Evolutionary conservation across 352 stramenopile genomes (phyloP), one percentile per base, ranked within the genome.

Genomic region (Globisporangium polare): DNA sequence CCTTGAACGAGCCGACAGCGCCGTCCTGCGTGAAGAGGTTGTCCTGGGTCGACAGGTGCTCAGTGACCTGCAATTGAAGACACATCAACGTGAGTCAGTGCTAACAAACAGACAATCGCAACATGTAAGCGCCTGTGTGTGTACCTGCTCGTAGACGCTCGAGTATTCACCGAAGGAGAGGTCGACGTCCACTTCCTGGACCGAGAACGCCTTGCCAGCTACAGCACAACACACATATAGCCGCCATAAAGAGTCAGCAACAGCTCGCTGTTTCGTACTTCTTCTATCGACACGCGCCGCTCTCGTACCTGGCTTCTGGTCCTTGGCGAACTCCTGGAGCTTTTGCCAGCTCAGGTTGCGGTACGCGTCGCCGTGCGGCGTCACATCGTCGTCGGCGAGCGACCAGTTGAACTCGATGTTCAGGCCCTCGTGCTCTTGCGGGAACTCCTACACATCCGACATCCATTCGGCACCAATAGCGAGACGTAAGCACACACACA

Each of bases 341-440:
- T 89, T 86, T 26, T 69, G 63, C 75, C 77, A 92, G 59, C 63
- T 75, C 35, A 92, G 72, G 72, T 94, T 94, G 52, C 78, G 80
- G 70, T 84, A 92, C 17, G 79, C 82, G 63, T 92, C 83, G 33
- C 83, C 80, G 61, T 88, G 76, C 47, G 85, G 81, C 53, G 81
- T 91, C 60, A 94, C 80, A 60, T 94, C 85, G 63, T 94, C 83
- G 42, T 89, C 74, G 0, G 79, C 85, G 5, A 94, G 71, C 58
- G 83, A 92, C 85, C 85, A 94, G 69, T 94, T 94, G 61, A 94
- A 92, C 62, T 94, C 83, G 35, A 92, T 90, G 73, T 92, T 86
- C 13, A 92, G 70, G 3, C 79, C 85, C 24, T 92, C 85, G 65
- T 86, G 80, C 68, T 92, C 79, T 60, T 91, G 58, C 5, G 85